Evolutionary conservation across 2,329 filamentous ascomycete genomes (phyloP), one percentile per base, ranked within the genome.

Genomic region (Curvularia hawaiiensis): DNA sequence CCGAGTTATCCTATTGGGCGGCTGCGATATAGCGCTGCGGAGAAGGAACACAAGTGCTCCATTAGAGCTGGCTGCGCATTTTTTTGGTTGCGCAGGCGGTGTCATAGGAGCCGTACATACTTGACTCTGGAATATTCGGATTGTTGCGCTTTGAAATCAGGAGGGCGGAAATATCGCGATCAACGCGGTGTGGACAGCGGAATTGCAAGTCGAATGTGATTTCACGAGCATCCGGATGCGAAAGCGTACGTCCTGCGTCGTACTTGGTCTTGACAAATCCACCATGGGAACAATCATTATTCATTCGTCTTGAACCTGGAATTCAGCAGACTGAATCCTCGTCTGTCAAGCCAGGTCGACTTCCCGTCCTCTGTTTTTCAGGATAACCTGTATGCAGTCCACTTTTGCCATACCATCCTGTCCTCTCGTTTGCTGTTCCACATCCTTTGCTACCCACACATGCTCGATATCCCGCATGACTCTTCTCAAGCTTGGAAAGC

Each of bases 51-150:
- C 64, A 66, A 69, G 80, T 84, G 83, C 84, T 80, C 84, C 84
- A 88, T 89, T 89, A 89, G 87, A 89, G 82, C 87, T 88, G 87
- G 85, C 86, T 84, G 83, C 79, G 86, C 81, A 85, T 83, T 83
- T 79, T 67, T 81, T 73, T 77, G 74, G 80, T 91, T 90, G 86
- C 85, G 85, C 84, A 85, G 88, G 87, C 88, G 86, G 90, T 87
- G 90, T 93, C 90, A 92, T 90, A 92, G 86, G 88, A 80, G 84
- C 84, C 87, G 81, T 70, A 92, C 89, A 92, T 86, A 60, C 24
- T n/a, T 33, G 52, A 33, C 22, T 26, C 30, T 28, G 26, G 22
- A 26, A 12, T 30, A 10, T 8, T 52, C 31, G 20, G 28, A 9
- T 14, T 2, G 18, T 39, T 9, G 22, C 18, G 8, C 22, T 47